These are phyloP conservation scores for Penicillium steckii DNA, from an alignment of 495 filamentous ascomycete species.

Conservation along the genomic window DNA sequence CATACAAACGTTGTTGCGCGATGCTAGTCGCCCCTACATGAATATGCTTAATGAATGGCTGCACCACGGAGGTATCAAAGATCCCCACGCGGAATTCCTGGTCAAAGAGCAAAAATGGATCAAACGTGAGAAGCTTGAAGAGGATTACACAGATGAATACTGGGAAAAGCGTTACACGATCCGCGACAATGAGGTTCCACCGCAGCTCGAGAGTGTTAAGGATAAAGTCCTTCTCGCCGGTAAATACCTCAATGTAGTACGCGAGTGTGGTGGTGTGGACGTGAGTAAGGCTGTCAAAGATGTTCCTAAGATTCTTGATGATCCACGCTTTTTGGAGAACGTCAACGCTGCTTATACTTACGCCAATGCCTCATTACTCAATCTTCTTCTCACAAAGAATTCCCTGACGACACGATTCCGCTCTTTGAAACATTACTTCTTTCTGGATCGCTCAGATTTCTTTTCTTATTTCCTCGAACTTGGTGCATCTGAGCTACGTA, in stretches of 20 bases:
- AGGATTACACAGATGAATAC: slow-evolving; percentile 98
- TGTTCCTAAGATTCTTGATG: slow-evolving; percentile 88
- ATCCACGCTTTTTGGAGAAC: slow-evolving; percentile 86
- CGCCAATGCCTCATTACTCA: slow-evolving; percentile 90
- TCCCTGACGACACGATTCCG: slow-evolving; percentile 79
- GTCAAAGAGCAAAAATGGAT: slow-evolving; percentile 97
- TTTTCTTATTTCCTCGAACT: slow-evolving; percentile 97
- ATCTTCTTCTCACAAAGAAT: slow-evolving; percentile 88
- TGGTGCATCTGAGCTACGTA: slow-evolving; percentile 79
- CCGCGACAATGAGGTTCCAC: slow-evolving; percentile 84
- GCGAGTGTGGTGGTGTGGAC: slow-evolving; percentile 95
- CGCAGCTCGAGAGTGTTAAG: slow-evolving; percentile 86
- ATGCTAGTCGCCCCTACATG: slow-evolving; percentile 95
- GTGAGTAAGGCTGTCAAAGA: slow-evolving; percentile 86
- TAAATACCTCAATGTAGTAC: slow-evolving; percentile 96
- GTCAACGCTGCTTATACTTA: slow-evolving; percentile 93
- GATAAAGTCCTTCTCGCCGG: slow-evolving; percentile 93
- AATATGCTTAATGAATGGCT: slow-evolving; percentile 98
- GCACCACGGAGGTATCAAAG: slow-evolving; percentile 91
- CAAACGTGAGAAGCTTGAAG: slow-evolving; percentile 81
- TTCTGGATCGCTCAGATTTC: slow-evolving; percentile 95
- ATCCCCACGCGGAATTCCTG: slow-evolving; percentile 91
- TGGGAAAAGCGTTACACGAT: slow-evolving; percentile 98
- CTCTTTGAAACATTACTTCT: slow-evolving; percentile 98
- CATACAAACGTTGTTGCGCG: slow-evolving; percentile 75